phyloP scores from a whole-genome alignment of 1,284 basidiomycete species.

The Porodaedalea pini region DNA sequence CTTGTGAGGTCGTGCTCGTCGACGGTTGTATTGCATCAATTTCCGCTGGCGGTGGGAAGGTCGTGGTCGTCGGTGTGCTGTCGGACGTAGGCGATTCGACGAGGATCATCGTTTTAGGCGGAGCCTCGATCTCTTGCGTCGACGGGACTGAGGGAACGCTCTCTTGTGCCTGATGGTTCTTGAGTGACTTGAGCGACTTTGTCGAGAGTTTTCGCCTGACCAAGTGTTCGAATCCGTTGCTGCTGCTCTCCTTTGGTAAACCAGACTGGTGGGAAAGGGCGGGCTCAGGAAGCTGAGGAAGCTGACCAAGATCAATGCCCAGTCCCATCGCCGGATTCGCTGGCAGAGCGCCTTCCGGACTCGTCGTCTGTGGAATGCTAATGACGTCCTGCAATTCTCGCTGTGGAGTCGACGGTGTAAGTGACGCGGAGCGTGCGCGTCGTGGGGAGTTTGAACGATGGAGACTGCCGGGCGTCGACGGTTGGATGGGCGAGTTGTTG shows the following conservation, averaged over 20 bases:
- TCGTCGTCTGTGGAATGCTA: conserved; percentile 11
- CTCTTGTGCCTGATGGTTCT: conserved; percentile 17
- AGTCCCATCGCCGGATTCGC: conserved; percentile 4
- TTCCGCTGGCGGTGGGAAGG: conserved; percentile 28
- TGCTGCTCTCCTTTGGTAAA: background rate
- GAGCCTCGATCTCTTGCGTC: conserved; percentile 15
- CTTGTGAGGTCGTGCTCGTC: conserved; percentile 24
- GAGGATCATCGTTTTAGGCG: conserved; percentile 29
- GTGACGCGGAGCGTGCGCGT: conserved; percentile 13
- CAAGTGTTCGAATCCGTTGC: conserved; percentile 7
- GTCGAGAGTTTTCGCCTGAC: conserved; percentile 16
- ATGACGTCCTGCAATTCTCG: background rate
- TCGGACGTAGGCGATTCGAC: conserved; percentile 48
- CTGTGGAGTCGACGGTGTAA: conserved; percentile 8
- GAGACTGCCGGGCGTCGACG: conserved; percentile 20
- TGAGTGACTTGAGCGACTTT: conserved; percentile 25
- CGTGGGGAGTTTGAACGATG: conserved; percentile 21
- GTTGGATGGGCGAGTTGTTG: conserved; percentile 15
- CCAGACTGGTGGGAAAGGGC: conserved; percentile 5
- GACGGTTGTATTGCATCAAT: conserved; percentile 19
- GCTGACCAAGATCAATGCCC: conserved; percentile 16
- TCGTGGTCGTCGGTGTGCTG: conserved; percentile 27
- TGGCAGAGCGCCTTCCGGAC: conserved; percentile 6
- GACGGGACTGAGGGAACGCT: conserved; percentile 20
- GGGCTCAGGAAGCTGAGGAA: conserved; percentile 1